Conservation (phyloP, 768 basidiomycete species). For the Cubamyces lactineus region DNA sequence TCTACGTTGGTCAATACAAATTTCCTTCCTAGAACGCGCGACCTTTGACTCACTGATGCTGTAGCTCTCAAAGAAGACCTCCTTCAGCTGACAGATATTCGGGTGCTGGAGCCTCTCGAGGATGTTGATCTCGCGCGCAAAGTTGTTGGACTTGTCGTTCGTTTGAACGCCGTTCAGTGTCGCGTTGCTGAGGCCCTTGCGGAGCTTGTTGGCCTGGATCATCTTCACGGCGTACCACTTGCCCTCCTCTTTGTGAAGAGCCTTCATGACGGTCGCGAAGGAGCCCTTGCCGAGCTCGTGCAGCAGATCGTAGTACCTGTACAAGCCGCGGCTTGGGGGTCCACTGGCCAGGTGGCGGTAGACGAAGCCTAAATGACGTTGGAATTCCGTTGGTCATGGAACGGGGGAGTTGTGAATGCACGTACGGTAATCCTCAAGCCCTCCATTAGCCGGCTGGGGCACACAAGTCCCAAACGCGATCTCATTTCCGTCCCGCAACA, state of each 20-base stretch:
- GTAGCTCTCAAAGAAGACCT: conserved; percentile 69
- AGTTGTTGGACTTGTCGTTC: conserved; percentile 34
- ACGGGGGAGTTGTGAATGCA: conserved; percentile 20
- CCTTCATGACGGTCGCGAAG: conserved; percentile 90
- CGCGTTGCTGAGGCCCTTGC: conserved; percentile 29
- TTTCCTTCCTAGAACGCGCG: conserved; percentile 31
- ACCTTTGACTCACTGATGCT: conserved; percentile 55
- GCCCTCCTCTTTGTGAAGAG: conserved; percentile 70
- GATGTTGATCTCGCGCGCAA: conserved; percentile 78
- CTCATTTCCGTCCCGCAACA: conserved; percentile 82
- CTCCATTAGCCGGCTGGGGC: conserved; percentile 45
- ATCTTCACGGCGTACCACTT: conserved; percentile 87
- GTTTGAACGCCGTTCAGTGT: conserved; percentile 12
- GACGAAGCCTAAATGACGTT: conserved; percentile 57
- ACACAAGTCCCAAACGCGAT: conserved; percentile 75
- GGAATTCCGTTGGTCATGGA: neutral
- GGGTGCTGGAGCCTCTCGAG: conserved; percentile 76
- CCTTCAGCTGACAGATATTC: conserved; percentile 80
- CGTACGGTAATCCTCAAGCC: conserved; percentile 76
- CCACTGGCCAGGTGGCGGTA: conserved; percentile 66
- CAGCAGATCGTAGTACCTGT: conserved; percentile 66
- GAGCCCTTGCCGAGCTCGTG: conserved; percentile 85
- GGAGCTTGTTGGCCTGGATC: conserved; percentile 59
- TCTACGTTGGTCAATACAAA: conserved; percentile 48
- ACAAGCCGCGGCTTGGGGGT: conserved; percentile 54